Evolutionary conservation across 2,329 filamentous ascomycete species (phyloP).

Genomic region (Neophaeococcomyces aloes): DNA sequence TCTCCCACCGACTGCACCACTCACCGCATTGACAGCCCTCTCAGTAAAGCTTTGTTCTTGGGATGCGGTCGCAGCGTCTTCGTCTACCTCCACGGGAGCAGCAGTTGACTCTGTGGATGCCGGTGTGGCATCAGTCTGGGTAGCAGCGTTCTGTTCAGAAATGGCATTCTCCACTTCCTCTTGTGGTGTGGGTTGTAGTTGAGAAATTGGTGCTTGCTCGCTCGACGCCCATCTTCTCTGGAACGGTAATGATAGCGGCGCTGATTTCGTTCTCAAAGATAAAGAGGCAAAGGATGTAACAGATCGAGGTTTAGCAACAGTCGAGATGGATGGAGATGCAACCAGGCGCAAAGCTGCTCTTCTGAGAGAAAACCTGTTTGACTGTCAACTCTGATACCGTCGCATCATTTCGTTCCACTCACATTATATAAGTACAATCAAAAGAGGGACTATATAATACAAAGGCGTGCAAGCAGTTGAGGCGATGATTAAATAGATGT

Average conservation of each 20-base stretch:
- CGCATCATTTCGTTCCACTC: not conserved
- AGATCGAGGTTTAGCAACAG: constrained; percentile 33
- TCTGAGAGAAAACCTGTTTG: constrained; percentile 47
- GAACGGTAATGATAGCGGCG: constrained; percentile 25
- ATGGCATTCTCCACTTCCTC: constrained; percentile 19
- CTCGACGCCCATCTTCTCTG: constrained; percentile 43
- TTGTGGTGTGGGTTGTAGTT: constrained; percentile 14
- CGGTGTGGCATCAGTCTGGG: constrained; percentile 15
- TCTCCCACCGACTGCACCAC: constrained; percentile 7
- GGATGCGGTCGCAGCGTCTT: constrained; percentile 11
- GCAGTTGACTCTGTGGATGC: constrained; percentile 16
- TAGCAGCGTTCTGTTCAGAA: constrained; percentile 23
- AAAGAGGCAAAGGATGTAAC: constrained; percentile 31
- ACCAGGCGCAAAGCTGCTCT: constrained; percentile 47
- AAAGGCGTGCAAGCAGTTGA: not conserved
- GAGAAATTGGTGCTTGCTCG: constrained; percentile 21
- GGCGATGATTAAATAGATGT: too few species aligned
- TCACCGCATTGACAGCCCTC: not conserved
- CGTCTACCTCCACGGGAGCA: constrained; percentile 5
- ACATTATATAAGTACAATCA: not conserved
- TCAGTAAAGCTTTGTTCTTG: constrained; percentile 1
- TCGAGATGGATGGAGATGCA: constrained; percentile 35
- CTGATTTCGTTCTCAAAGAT: constrained; percentile 25
- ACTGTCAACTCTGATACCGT: not conserved
- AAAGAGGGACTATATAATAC: not conserved